Evolutionary conservation across 768 basidiomycete genomes (phyloP).

Genomic region (Boletus tylopilopsis): DNA sequence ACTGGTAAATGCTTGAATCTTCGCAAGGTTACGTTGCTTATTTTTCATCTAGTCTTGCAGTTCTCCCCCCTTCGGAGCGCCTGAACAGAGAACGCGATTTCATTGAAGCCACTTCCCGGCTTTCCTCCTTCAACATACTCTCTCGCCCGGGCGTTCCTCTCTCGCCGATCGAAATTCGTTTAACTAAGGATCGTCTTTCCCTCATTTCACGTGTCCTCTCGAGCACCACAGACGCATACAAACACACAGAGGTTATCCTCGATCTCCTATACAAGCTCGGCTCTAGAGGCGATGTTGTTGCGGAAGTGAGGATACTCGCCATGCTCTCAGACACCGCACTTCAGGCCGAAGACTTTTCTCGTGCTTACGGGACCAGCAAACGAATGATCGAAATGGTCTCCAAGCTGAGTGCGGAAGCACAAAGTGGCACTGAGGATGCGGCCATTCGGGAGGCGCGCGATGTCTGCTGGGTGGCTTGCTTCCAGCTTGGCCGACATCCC

Average conservation of each 20-base stretch:
- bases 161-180: conserved; percentile 88
- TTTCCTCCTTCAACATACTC: conserved; percentile 86
- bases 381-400: conserved; percentile 65
- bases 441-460: conserved; percentile 60
- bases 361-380: conserved; percentile 68
- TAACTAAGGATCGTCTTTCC: conserved; percentile 83
- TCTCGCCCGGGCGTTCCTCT: conserved; percentile 74
- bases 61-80: conserved; percentile 60
- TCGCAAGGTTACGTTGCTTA: not conserved
- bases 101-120: conserved; percentile 95
- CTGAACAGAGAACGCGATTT: conserved; percentile 79
- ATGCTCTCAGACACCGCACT: conserved; percentile 91
- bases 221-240: conserved; percentile 82
- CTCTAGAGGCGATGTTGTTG: conserved; percentile 62
- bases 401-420: conserved; percentile 39
- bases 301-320: conserved; percentile 76
- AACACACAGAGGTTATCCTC: conserved; percentile 87
- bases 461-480: conserved; percentile 88
- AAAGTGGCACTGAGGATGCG: conserved; percentile 33
- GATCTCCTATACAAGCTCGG: conserved; percentile 90
- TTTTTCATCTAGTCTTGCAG: conserved; percentile 56
- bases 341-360: conserved; percentile 72
- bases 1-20: conserved; percentile 57
- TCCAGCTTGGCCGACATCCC: conserved; percentile 79
- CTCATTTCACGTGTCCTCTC: conserved; percentile 86